These are phyloP conservation scores for Verticillium tricorpus DNA, from an alignment of 2,329 filamentous ascomycete species.

Conservation along the genomic window DNA sequence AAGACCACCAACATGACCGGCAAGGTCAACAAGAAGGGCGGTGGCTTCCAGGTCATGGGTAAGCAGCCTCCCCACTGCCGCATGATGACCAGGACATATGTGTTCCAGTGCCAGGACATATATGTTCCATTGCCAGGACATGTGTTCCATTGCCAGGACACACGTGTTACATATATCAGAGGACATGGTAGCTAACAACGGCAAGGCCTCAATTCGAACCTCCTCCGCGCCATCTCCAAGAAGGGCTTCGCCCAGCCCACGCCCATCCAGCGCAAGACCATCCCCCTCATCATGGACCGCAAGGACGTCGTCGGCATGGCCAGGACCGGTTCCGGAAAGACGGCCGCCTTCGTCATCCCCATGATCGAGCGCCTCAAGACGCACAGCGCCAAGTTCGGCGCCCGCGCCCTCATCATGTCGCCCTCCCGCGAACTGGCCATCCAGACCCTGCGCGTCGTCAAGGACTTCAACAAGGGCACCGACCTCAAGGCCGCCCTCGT, in stretches of 20 bases:
- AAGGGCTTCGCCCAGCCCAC: constrained; percentile 97
- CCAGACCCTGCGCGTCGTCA: constrained; percentile 93
- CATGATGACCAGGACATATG: no score
- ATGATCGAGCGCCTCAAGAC: constrained; percentile 93
- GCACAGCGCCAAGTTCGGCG: constrained; percentile 82
- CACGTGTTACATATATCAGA: background rate
- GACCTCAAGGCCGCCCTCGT: constrained; percentile 87
- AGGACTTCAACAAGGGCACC: constrained; percentile 85
- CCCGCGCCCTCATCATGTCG: constrained; percentile 82
- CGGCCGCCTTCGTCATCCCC: constrained; percentile 94
- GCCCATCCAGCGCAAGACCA: constrained; percentile 94
- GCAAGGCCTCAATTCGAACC: constrained; percentile 70
- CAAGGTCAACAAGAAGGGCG: constrained; percentile 86
- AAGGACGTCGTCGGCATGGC: constrained; percentile 99
- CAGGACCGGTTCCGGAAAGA: constrained; percentile 97
- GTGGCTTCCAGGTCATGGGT: constrained; percentile 95
- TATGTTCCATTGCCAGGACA: no score
- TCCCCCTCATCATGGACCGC: constrained; percentile 82
- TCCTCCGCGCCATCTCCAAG: constrained; percentile 84
- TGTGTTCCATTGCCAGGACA: no score
- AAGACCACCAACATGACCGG: constrained; percentile 80
- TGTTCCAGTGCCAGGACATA: no score
- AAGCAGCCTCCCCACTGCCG: constrained; percentile 17
- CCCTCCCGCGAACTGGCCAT: constrained; percentile 91
- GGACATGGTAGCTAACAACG: constrained; percentile 1